Conservation (phyloP, 2,329 filamentous ascomycete species). For the Thielaviopsis populi region DNA sequence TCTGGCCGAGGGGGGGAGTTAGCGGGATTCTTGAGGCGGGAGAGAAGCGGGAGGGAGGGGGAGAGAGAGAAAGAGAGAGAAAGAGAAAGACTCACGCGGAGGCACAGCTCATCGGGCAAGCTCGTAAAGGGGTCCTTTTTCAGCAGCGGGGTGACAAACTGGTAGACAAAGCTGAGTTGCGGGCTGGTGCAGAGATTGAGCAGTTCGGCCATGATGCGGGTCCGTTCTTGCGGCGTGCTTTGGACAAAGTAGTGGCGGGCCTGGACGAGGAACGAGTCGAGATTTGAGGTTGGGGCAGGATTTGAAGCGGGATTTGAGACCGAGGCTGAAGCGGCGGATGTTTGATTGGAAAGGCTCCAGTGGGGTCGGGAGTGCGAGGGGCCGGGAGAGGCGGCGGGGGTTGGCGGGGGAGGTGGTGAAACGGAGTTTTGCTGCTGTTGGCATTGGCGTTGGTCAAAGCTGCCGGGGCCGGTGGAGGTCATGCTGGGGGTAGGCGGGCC, state of each 20-base stretch:
- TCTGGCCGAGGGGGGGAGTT: slow-evolving; percentile 36
- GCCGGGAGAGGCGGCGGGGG: slow-evolving; percentile 49
- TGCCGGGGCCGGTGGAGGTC: slow-evolving; percentile 43
- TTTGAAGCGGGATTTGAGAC: slow-evolving; percentile 28
- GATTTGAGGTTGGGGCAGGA: not conserved
- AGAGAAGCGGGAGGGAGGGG: slow-evolving; percentile 6
- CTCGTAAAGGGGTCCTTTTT: slow-evolving; percentile 94
- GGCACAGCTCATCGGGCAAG: slow-evolving; percentile 81
- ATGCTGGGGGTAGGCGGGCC: slow-evolving; percentile 53
- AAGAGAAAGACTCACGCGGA: slow-evolving; percentile 45
- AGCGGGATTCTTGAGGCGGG: too few relatives aligned
- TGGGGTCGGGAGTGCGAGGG: slow-evolving; percentile 47
- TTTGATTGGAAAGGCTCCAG: slow-evolving; percentile 32
- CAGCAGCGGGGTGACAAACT: slow-evolving; percentile 82
- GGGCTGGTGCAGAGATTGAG: slow-evolving; percentile 91
- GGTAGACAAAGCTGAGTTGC: slow-evolving; percentile 87
- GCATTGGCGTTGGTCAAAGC: slow-evolving; percentile 37
- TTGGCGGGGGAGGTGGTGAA: slow-evolving; percentile 49
- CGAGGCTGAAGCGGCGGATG: slow-evolving; percentile 29
- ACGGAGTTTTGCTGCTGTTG: slow-evolving; percentile 26
- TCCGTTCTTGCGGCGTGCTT: slow-evolving; percentile 59
- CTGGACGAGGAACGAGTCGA: slow-evolving; percentile 53
- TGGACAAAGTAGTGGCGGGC: slow-evolving; percentile 67
- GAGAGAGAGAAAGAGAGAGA: slow-evolving; percentile 5
- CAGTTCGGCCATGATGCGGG: slow-evolving; percentile 71